Conservation (phyloP, 148 eudicot genomes). For the Persicaria maculosa region DNA sequence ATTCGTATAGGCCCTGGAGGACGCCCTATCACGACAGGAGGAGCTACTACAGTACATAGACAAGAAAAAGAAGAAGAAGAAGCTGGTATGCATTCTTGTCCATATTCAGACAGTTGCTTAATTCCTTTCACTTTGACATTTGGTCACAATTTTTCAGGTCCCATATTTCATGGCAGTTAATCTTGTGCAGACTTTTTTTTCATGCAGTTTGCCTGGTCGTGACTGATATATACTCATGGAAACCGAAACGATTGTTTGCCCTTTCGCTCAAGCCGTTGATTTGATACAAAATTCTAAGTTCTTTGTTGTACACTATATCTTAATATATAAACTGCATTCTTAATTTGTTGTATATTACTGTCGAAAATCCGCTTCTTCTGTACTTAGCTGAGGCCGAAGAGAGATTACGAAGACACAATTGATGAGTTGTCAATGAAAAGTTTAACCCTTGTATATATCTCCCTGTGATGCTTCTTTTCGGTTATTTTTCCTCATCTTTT, state of each 20-base stretch:
- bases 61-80: conserved; percentile 69
- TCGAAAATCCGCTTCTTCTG: not conserved
- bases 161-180: not conserved
- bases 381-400: not conserved
- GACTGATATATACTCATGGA: too few relatives aligned
- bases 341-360: not conserved
- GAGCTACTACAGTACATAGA: conserved; percentile 61
- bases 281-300: not conserved
- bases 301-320: conserved; percentile 7
- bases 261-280: not conserved
- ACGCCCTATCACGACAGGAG: conserved; percentile 55
- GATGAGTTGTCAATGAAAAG: conserved; percentile 3
- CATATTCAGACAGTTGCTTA: not conserved
- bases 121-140: too few relatives aligned
- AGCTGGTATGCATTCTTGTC: conserved; percentile 20
- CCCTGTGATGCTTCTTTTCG: too few relatives aligned
- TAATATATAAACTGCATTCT: not conserved
- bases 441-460: not conserved
- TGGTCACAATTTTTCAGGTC: not conserved
- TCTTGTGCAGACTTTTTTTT: not conserved
- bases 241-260: not conserved
- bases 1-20: conserved; percentile 48
- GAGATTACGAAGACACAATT: conserved; percentile 2
- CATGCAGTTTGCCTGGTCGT: conserved; percentile 7
- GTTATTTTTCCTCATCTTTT: too few relatives aligned